Base-by-base conservation (phyloP, 1,284 basidiomycete species). In the Ganoderma lucidum region DNA sequence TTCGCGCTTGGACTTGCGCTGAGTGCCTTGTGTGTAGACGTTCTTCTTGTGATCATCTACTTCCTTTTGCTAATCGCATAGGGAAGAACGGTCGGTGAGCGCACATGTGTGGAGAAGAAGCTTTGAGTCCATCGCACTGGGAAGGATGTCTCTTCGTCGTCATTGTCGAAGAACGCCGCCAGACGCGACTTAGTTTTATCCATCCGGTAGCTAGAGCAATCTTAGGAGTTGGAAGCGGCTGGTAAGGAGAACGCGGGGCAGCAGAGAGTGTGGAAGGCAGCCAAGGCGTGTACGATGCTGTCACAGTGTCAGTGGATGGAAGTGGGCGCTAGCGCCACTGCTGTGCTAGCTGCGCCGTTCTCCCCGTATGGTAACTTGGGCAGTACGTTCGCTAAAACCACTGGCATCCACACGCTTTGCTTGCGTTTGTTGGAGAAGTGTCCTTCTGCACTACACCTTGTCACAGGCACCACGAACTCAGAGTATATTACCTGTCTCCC, bases 91-190 rank as follows among this genome's bases (percentile, higher is more conserved):
- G 80, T 83, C 81, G 84, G 89, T 91, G 85, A 90, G 90, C 83
- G 82, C 79, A 81, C 82, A 83, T 75, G 76, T 80, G 79, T 81
- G 78, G 81, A 77, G 78, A 87, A 86, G 83, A 85, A 88, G 81
- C 85, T 84, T 86, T 86, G 85, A 87, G 86, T 91, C 87, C 88
- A 83, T 92, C 93, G 90, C 91, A 94, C 93, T 90, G 91, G 88
- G 82, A 93, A 92, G 83, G 91, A 87, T 82, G 90, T 82, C 77
- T 93, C 91, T 79, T 94, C 92, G 77, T 94, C 93, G 78, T 91
- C 91, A 73, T 91, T 87, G 79, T 93, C 91, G 78, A 94, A 94
- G 82, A 94, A 94, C 37, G 90, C 88, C 61, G 92, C 92, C 42
- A 93, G 82, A 77, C 86, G 92, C 61, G 89, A 84, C 78, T 93